Evolutionary conservation across 257 asterid species (phyloP).

Genomic region (Linaria vulgaris): DNA sequence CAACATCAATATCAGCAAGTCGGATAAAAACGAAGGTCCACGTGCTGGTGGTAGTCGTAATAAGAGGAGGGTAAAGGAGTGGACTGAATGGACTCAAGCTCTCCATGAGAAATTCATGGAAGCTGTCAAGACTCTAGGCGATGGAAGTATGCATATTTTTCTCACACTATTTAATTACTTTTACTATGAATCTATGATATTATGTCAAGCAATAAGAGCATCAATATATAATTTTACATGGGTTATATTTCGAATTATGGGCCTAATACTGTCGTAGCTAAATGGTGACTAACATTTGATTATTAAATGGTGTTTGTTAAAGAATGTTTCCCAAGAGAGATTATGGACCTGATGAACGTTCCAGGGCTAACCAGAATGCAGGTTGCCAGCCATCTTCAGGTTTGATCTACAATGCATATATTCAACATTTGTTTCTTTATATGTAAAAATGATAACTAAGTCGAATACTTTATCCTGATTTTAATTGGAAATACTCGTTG

Average conservation of each 20-base stretch:
- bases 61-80: conserved; percentile 22
- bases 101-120: conserved; percentile 33
- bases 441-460: no score
- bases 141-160: conserved; percentile 36
- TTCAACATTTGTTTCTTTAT: not conserved
- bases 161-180: not conserved
- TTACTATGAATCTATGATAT: not conserved
- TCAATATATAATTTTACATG: no score
- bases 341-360: conserved; percentile 36
- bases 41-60: no score
- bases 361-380: conserved; percentile 37
- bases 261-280: not conserved
- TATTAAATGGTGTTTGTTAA: conserved; percentile 6
- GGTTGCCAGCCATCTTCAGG: conserved; percentile 48
- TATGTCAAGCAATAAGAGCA: no score
- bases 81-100: conserved; percentile 34
- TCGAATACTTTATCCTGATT: no score
- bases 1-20: no score
- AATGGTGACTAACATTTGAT: not conserved
- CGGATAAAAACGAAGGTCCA: no score
- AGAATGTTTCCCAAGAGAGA: conserved; percentile 38
- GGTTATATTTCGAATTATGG: not conserved
- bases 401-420: not conserved
- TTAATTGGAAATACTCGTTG: no score
- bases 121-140: conserved; percentile 32